Conservation (phyloP, 352 stramenopile genomes). For the Globisporangium spinosum region DNA sequence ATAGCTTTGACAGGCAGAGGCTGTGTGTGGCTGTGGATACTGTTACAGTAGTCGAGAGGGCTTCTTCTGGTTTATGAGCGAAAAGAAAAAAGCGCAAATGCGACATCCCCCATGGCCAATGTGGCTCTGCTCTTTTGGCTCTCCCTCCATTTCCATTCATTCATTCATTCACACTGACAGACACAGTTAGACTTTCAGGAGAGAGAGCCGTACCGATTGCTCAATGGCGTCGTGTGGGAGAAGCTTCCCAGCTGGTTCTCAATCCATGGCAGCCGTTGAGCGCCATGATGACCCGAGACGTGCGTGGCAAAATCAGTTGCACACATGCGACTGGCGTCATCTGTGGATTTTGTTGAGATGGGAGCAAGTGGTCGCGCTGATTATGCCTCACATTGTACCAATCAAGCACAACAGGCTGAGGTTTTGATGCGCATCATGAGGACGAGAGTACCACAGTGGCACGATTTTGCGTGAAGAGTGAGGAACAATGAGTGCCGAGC, state of each 20-base stretch:
- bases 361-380: not conserved
- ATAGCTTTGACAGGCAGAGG: not conserved
- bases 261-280: not conserved
- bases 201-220: not conserved
- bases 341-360: not conserved
- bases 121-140: not conserved
- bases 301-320: not conserved
- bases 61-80: not conserved
- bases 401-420: not conserved
- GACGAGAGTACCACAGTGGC: not conserved
- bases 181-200: not conserved
- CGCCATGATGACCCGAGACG: not conserved
- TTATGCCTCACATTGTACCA: not conserved
- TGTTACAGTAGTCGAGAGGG: not conserved
- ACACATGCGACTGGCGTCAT: too few relatives aligned
- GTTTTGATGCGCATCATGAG: not conserved
- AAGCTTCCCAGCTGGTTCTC: not conserved
- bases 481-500: too few relatives aligned
- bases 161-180: too few relatives aligned
- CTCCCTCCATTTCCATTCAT: not conserved
- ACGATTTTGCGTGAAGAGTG: not conserved
- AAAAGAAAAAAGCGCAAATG: slow-evolving; percentile 3
- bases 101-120: not conserved
- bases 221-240: not conserved
- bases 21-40: not conserved